Base-by-base conservation (phyloP, 257 asterid genomes). In the Fraxinus excelsior region DNA sequence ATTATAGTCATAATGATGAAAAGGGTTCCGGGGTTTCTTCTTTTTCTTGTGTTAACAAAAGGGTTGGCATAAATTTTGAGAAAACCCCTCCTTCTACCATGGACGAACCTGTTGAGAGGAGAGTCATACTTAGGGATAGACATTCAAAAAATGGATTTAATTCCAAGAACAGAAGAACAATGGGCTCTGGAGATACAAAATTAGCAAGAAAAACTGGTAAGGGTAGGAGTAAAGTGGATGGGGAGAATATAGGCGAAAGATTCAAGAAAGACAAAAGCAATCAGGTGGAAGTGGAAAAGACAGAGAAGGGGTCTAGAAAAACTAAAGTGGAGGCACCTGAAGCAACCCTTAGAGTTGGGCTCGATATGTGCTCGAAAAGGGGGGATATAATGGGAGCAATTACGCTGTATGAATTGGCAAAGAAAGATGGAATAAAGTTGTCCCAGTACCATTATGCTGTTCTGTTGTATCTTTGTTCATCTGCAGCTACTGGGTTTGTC, bases 381-480 rank as follows among this genome's bases (percentile, higher is more conserved):
- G 98, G 98, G 67, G 92, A 93, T 84, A 84, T 91, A 11, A 29
- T 76, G 71, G 85, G 91, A 65, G 98, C 96, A 53, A 88, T 91
- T 71, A 82, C 78, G 77, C 86, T 93, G 35, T 90, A 88, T 85
- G 89, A 85, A 74, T 84, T 90, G 85, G 93, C 94, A 37, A 75
- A 80, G 81, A 87, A 69, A 73, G 92, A 91, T 73, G 86, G 87
- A 18, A 79, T 91, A 19, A 64, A 42, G 56, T 75, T 93, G 83
- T 91, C 80, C 68, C 92, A 85, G 82, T 90, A 93, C 74, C 98
- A 93, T 83, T 91, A 87, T 85, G 89, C 90, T 79, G 96, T 90
- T 77, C 90, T 93, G 26, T 81, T 93, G 46, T 93, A 93, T 83
- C 97, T 93, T 76, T 93, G 97, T 87, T 88, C 98, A 28, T 90